Percentiles rank a stretch among this genome's conserved stretches.
phyloP scores from a whole-genome alignment of 1,139 yeast genomes.

The Geotrichum restrictum region DNA sequence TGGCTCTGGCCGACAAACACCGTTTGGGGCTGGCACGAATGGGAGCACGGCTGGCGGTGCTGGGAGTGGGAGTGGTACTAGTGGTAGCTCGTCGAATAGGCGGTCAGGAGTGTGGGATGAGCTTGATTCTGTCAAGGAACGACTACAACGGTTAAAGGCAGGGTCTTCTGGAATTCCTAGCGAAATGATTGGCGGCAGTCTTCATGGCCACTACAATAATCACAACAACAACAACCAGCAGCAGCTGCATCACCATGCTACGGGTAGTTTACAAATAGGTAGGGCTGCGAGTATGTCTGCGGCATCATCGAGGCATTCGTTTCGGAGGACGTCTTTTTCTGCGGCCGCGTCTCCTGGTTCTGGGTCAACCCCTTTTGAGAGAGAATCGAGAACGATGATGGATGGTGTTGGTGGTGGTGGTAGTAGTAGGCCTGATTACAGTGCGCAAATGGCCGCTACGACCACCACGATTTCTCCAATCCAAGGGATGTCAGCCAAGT shows the following conservation, averaged over 20 bases:
- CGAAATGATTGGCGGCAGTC: too few species aligned
- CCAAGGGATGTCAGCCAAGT: too few species aligned
- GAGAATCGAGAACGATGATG: too few species aligned
- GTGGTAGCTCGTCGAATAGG: background rate
- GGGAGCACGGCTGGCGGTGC: background rate
- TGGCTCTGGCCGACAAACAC: too few species aligned
- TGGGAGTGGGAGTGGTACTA: too few species aligned
- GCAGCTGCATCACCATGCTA: background rate
- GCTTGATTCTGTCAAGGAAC: constrained; percentile 15
- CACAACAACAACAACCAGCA: background rate
- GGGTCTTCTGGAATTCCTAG: background rate
- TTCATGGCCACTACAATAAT: too few species aligned
- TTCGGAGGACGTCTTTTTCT: background rate
- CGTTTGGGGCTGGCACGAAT: background rate
- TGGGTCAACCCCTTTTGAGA: too few species aligned
- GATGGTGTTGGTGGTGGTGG: background rate
- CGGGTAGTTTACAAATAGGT: background rate
- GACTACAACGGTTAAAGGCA: constrained; percentile 12
- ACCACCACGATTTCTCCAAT: background rate
- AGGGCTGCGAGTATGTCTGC: background rate
- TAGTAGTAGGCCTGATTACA: background rate
- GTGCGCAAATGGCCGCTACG: background rate
- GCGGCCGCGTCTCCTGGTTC: too few species aligned
- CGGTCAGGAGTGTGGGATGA: constrained; percentile 18
- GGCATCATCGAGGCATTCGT: background rate